Base-by-base conservation (phyloP, 148 eudicot genomes). In the Arctostaphylos glauca region DNA sequence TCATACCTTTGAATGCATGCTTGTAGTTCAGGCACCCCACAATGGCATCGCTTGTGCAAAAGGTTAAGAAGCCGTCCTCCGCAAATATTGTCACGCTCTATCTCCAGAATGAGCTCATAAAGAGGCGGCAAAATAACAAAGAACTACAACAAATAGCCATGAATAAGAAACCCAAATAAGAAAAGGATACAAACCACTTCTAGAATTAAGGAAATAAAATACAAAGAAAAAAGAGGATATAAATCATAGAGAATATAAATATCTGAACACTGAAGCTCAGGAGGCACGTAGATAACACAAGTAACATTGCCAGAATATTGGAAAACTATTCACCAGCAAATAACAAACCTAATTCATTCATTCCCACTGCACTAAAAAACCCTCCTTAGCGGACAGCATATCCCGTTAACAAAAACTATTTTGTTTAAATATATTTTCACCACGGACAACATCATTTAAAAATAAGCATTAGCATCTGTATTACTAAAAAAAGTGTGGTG, bases 1-100 rank as follows among this genome's bases (percentile, higher is more conserved):
- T 16, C 86, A 86, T 84, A 93, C 99, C 99, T 91, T 82, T 94
- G 95, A 86, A 96, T 88, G 88, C 99, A 94, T 59, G 93, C 86
- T 86, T 96, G 99, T 82, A 96, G 81, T 90, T 96, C 99, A 77
- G 99, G 99, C 72, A 96, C 97, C 82, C 99, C 99, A 86, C 99
- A 96, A 59, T 94, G 99, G 89, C 95, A 96, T 87, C 99, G 92
- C 74, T 93, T 93, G 79, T 96, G 94, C 86, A 96, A 86, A 72
- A 96, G 90, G 76, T 92, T 91, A 60, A 96, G 97, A 92, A 96
- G 98, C 53, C 88, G 86, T 81, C 98, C 99, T 82, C 99, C 99
- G 64, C 87, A 84, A 60, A 92, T 81, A 85, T 88, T 87, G 80
- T 92, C 97, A 81, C 93, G 93, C 87, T 96, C 97, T 79, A 96